Base-by-base conservation (phyloP, 371 early-diverging fungal species). In the Actinomucor elegans region DNA sequence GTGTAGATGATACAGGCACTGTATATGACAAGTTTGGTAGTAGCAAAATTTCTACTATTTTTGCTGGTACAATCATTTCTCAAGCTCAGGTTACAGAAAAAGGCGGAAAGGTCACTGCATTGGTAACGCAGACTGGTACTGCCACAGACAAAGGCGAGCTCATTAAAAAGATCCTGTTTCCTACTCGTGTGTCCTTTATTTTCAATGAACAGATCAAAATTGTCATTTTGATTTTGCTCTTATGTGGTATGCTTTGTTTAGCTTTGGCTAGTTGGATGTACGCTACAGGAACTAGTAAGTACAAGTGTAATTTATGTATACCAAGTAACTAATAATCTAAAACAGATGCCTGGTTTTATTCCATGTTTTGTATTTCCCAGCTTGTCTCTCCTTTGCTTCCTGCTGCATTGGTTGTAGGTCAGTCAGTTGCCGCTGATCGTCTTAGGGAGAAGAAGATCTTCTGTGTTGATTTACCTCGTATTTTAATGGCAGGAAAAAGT, bases 401-500 rank as follows among this genome's bases (percentile, higher is more conserved):
- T 40, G 77, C 71, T 41, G 69, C 71, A 5, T 47, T 77, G 43
- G 89, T 89, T 6, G 84, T 87, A 38, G 89, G 90, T 42, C 92
- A 91, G 68, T 81, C 85, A 1, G 87, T 91, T 8, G 84, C 91
- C 11, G 80, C 87, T 6, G 83, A 79, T 37, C 83, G 90, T 28
- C 73, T 91, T 27, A 67, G 80, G 2, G 57, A 75, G 27, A 71
- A 81, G 50, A 71, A 80, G 0, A 86, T 91, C 27, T 81, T 81
- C 51, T 91, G 91, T 61, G 87, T 90, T 26, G 90, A 92, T 60
- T 67, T 89, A 24, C 83, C 81, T 50, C 79, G 97, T 56, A 94
- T 97, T 57, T 86, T 91, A 46, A 81, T 87, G 78, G 92, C 94
- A n/a, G 98, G 97, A 38, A 94, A 92, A 73, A 55, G 58, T 64